Evolutionary conservation across 2,329 filamentous ascomycete genomes (phyloP).

Genomic region (Alternaria angustiovoidea): DNA sequence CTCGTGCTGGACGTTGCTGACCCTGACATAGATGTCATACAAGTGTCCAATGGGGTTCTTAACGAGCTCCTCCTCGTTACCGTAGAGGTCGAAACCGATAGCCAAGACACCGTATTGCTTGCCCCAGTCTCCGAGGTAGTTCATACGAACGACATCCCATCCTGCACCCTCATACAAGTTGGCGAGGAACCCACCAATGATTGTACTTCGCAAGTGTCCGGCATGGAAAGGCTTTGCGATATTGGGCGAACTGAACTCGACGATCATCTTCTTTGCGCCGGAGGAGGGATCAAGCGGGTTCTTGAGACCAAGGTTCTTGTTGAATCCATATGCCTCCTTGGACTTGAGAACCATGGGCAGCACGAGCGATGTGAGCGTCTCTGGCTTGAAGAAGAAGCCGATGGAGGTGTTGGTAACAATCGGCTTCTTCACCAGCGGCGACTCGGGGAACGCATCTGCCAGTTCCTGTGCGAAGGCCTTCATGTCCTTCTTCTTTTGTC

Average conservation of each 20-base stretch:
- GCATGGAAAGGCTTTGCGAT: conserved; percentile 85
- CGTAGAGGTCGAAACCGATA: conserved; percentile 77
- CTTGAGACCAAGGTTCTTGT: conserved; percentile 65
- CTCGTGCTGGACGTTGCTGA: conserved; percentile 68
- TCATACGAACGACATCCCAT: conserved; percentile 75
- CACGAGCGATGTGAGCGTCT: conserved; percentile 69
- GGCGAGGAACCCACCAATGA: conserved; percentile 76
- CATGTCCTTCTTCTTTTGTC: conserved; percentile 72
- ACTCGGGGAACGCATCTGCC: conserved; percentile 72
- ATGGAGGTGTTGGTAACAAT: conserved; percentile 73
- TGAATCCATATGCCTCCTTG: conserved; percentile 69
- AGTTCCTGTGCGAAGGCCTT: conserved; percentile 65
- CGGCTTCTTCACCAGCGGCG: conserved; percentile 76
- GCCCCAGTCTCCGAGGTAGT: conserved; percentile 83
- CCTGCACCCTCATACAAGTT: conserved; percentile 74
- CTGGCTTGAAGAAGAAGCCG: conserved; percentile 81
- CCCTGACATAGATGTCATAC: conserved; percentile 82
- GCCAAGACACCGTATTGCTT: conserved; percentile 77
- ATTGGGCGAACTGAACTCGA: conserved; percentile 87
- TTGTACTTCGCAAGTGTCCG: conserved; percentile 77
- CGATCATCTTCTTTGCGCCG: conserved; percentile 72
- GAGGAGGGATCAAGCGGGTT: conserved; percentile 68
- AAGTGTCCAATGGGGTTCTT: conserved; percentile 82
- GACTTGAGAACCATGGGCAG: conserved; percentile 74
- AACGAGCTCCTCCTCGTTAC: conserved; percentile 73